Conservation (phyloP, 1,284 basidiomycete genomes). For the Violaceomyces palustris region DNA sequence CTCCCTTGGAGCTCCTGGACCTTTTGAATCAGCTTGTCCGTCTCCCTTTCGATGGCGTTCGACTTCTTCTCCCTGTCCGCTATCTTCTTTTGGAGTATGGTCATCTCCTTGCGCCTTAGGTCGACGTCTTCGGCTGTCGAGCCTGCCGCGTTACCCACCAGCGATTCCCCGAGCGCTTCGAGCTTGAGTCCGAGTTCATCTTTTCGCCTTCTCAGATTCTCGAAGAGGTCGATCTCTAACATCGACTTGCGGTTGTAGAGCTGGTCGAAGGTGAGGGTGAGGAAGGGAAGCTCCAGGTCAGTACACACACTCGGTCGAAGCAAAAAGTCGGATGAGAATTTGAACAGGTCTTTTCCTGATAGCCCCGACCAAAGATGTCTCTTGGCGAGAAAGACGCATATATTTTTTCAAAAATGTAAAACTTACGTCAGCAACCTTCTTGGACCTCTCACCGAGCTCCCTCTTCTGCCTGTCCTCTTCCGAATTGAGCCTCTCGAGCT, state of each 20-base stretch:
- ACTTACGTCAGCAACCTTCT: conserved; percentile 65
- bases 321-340: too few relatives aligned
- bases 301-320: conserved; percentile 5
- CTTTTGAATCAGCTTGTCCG: conserved; percentile 63
- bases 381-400: background rate
- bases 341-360: too few relatives aligned
- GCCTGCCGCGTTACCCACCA: conserved; percentile 61
- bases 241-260: conserved; percentile 71
- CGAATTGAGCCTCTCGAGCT: conserved; percentile 68
- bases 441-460: conserved; percentile 65
- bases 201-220: conserved; percentile 71
- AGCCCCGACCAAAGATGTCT: too few relatives aligned
- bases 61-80: conserved; percentile 14
- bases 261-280: conserved; percentile 54
- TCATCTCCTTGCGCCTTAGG: conserved; percentile 56
- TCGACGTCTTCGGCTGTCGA: conserved; percentile 69
- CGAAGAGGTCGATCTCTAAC: conserved; percentile 87
- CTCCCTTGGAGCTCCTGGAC: conserved; percentile 64
- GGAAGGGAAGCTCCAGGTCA: background rate
- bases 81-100: conserved; percentile 58
- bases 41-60: conserved; percentile 54
- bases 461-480: conserved; percentile 72
- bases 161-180: conserved; percentile 65
- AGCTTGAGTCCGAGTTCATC: conserved; percentile 74
- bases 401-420: conserved; percentile 48